Percentiles rank a stretch among this genome's conserved stretches.
phyloP scores from a whole-genome alignment of 495 filamentous ascomycete genomes.

The Neurospora hispaniola region DNA sequence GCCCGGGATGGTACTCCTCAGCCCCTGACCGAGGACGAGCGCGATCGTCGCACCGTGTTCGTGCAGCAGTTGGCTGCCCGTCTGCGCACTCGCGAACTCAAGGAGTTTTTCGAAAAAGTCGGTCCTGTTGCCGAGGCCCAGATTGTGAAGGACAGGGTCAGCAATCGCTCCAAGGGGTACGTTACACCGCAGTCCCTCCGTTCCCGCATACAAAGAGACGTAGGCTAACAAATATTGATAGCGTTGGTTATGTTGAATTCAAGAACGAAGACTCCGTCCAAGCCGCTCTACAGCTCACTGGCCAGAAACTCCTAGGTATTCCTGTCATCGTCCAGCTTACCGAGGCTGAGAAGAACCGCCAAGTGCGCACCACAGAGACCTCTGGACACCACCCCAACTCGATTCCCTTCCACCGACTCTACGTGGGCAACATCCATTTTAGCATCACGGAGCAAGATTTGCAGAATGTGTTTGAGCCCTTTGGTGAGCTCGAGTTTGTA shows the following conservation, averaged over 20 bases:
- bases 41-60: constrained; percentile 93
- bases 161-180: constrained; percentile 94
- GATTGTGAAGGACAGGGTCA: constrained; percentile 98
- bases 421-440: constrained; percentile 99
- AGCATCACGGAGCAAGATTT: constrained; percentile 95
- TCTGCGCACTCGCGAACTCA: constrained; percentile 82
- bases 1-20: constrained; percentile 44
- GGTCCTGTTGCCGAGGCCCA: constrained; percentile 95
- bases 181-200: constrained; percentile 19
- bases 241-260: constrained; percentile 99
- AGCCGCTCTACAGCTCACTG: constrained; percentile 93
- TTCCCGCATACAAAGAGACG: background rate
- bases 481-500: constrained; percentile 95
- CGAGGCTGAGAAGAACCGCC: constrained; percentile 98
- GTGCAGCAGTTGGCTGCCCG: constrained; percentile 95
- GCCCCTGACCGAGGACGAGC: constrained; percentile 85
- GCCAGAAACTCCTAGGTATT: constrained; percentile 96
- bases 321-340: constrained; percentile 97
- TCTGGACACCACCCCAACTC: constrained; percentile 51
- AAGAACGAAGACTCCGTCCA: constrained; percentile 90
- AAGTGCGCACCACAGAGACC: constrained; percentile 75
- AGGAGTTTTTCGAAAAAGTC: constrained; percentile 92
- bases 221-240: constrained; percentile 34
- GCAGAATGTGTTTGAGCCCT: constrained; percentile 94
- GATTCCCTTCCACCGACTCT: constrained; percentile 94